Evolutionary conservation across 805 yeast genomes (phyloP).

Genomic region (Cyberlindnera maclurae): DNA sequence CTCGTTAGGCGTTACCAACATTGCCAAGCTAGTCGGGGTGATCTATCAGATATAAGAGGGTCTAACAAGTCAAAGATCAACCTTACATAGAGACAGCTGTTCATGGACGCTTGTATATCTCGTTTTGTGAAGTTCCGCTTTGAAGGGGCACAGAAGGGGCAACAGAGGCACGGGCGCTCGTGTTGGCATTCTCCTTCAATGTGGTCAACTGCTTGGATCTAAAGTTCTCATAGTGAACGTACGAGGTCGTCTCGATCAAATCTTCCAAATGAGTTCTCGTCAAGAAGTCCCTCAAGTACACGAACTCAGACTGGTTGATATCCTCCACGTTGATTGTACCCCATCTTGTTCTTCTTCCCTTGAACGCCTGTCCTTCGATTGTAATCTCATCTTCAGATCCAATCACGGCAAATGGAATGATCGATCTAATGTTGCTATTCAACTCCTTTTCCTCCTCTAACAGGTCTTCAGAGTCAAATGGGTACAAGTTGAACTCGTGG

Average conservation of each 20-base stretch:
- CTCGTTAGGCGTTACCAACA: too few species aligned
- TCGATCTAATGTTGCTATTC: slow-evolving; percentile 64
- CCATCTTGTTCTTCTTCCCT: slow-evolving; percentile 93
- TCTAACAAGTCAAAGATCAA: neutral
- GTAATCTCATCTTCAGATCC: slow-evolving; percentile 80
- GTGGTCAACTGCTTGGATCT: slow-evolving; percentile 92
- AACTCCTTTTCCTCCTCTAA: slow-evolving; percentile 67
- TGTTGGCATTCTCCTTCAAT: slow-evolving; percentile 77
- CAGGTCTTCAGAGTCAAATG: slow-evolving; percentile 66
- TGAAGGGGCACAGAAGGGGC: slow-evolving; percentile 6
- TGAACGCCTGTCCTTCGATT: slow-evolving; percentile 70
- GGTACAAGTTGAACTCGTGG: slow-evolving; percentile 74
- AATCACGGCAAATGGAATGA: slow-evolving; percentile 90
- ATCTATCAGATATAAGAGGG: neutral
- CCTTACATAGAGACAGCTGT: too few species aligned
- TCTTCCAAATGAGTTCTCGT: slow-evolving; percentile 95
- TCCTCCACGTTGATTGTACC: slow-evolving; percentile 92
- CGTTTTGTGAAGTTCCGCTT: slow-evolving; percentile 9
- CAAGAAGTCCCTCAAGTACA: slow-evolving; percentile 85
- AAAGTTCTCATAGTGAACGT: slow-evolving; percentile 85
- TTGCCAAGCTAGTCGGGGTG: neutral
- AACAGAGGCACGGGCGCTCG: slow-evolving; percentile 27
- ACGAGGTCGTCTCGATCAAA: slow-evolving; percentile 85
- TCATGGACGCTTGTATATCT: slow-evolving; percentile 18
- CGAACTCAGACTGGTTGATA: slow-evolving; percentile 92